Conservation (phyloP, 495 filamentous ascomycete genomes). For the Xylaria nigripes region DNA sequence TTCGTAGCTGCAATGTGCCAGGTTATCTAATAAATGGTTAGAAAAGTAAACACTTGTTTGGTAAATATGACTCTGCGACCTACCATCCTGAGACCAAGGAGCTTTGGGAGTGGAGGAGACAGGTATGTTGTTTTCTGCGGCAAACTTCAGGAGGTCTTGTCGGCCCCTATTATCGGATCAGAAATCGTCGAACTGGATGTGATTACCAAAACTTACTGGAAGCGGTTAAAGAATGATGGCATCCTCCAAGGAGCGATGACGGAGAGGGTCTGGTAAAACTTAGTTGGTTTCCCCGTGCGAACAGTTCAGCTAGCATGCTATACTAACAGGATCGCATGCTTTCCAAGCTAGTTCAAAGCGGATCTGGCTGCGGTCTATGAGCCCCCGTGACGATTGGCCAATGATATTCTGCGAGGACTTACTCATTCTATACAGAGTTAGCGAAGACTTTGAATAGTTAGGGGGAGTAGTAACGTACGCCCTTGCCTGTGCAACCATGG, state of each 20-base stretch:
- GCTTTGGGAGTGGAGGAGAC: conserved; percentile 66
- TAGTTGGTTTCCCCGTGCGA: conserved; percentile 19
- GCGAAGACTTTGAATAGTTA: neutral
- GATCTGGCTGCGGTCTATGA: conserved; percentile 47
- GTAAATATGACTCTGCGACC: neutral
- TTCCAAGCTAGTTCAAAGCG: conserved; percentile 67
- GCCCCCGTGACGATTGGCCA: conserved; percentile 27
- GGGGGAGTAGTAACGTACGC: conserved; percentile 20
- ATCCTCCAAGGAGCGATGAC: conserved; percentile 73
- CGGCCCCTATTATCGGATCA: conserved; percentile 40
- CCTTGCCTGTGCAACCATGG: conserved; percentile 73
- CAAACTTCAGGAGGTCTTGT: conserved; percentile 72
- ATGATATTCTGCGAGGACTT: neutral
- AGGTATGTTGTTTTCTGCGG: conserved; percentile 57
- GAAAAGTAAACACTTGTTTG: neutral
- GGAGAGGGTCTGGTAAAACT: conserved; percentile 46
- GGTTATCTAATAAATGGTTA: conserved; percentile 43
- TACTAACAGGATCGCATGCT: conserved; percentile 41
- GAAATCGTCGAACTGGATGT: neutral
- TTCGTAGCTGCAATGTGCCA: conserved; percentile 76
- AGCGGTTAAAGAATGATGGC: conserved; percentile 66
- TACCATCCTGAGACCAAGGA: conserved; percentile 2
- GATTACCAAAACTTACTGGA: conserved; percentile 30
- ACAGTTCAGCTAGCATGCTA: neutral
- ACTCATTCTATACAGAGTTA: conserved; percentile 5